A percentile compares a stretch with the other conserved stretches of the same genome.
Conservation (phyloP, 371 early-diverging fungal genomes). For the Basidiobolus meristosporus region DNA sequence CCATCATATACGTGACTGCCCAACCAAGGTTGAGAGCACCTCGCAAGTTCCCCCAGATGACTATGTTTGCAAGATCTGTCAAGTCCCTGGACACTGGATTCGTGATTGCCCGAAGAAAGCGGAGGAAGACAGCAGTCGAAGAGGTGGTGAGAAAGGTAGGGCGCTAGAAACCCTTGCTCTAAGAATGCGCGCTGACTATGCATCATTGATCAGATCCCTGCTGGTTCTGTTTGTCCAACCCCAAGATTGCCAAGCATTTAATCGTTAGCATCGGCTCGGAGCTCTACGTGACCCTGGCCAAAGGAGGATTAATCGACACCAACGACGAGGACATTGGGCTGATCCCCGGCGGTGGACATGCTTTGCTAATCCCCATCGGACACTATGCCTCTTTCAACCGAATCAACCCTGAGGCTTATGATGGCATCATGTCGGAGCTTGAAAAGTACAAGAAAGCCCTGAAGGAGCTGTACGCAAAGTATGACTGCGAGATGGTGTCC, state of each 20-base stretch:
- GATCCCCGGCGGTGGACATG: slow-evolving; percentile 47
- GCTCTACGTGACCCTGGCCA: slow-evolving; percentile 53
- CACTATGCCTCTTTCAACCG: slow-evolving; percentile 34
- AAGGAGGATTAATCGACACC: slow-evolving; percentile 38
- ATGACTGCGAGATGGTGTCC: slow-evolving; percentile 32
- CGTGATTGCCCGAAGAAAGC: slow-evolving; percentile 29
- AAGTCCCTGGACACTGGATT: slow-evolving; percentile 34
- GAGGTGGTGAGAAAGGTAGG: slow-evolving; percentile 1
- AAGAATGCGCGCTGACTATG: background rate
- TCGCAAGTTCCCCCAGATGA: slow-evolving; percentile 9
- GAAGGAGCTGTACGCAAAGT: slow-evolving; percentile 14
- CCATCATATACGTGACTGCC: slow-evolving; percentile 42
- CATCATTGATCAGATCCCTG: slow-evolving; percentile 22
- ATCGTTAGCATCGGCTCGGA: slow-evolving; percentile 51
- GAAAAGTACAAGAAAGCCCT: slow-evolving; percentile 32
- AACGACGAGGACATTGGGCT: slow-evolving; percentile 3
- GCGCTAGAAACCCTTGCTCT: background rate
- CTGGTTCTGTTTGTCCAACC: slow-evolving; percentile 79
- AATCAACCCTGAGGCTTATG: slow-evolving; percentile 16
- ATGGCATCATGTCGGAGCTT: slow-evolving; percentile 24
- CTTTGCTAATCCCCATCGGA: slow-evolving; percentile 47
- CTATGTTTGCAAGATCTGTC: slow-evolving; percentile 33
- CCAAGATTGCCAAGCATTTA: slow-evolving; percentile 56
- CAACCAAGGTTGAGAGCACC: slow-evolving; percentile 4
- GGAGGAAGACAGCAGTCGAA: background rate